These are phyloP conservation scores for Hirsutella minnesotensis DNA, from an alignment of 2,329 filamentous ascomycete genomes.

Conservation along the genomic window DNA sequence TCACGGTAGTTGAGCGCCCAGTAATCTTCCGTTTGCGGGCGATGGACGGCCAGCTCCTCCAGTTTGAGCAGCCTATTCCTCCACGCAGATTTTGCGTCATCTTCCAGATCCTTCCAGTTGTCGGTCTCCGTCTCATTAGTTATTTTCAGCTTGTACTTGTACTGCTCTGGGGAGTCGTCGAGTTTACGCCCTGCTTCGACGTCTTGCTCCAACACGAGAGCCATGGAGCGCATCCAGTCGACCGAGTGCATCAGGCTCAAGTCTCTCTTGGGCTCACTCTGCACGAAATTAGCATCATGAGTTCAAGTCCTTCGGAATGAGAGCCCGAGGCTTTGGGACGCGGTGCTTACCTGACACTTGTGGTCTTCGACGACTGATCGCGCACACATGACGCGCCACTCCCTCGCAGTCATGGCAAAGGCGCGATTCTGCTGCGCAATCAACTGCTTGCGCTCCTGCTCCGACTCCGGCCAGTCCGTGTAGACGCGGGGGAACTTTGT, in stretches of 20 bases:
- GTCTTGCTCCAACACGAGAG: neutral
- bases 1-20: neutral
- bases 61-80: neutral
- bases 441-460: neutral
- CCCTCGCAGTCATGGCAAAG: neutral
- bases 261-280: neutral
- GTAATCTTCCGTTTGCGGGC: neutral
- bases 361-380: neutral
- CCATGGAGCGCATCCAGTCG: neutral
- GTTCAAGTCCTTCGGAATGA: no score
- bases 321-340: no score
- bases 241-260: neutral
- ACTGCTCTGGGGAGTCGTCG: neutral
- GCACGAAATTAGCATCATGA: neutral
- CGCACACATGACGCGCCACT: conserved; percentile 1
- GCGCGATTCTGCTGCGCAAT: neutral
- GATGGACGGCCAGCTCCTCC: neutral
- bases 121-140: neutral
- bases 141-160: neutral
- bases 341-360: neutral
- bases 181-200: neutral
- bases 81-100: neutral
- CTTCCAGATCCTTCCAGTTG: neutral
- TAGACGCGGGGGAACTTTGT: neutral
- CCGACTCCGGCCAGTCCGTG: neutral